Base-by-base conservation (phyloP, 495 filamentous ascomycete species). In the Tirmania nivea region DNA sequence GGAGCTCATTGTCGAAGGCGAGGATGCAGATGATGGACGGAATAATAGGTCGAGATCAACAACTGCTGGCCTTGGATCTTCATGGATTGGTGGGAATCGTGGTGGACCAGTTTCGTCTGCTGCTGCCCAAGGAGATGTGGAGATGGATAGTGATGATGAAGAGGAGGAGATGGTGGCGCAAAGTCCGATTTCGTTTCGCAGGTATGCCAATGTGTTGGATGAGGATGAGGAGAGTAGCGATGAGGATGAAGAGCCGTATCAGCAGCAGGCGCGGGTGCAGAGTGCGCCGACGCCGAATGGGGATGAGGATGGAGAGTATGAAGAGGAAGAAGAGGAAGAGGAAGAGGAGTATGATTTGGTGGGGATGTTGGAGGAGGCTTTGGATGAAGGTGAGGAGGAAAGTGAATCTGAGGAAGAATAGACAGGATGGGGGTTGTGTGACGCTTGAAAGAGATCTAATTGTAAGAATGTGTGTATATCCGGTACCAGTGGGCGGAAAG, bases 281-380 rank as follows among this genome's bases (percentile, higher is more conserved):
- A 14, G 17, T 4, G 39, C 39, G 39, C 39, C 39, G 5, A 45
- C 39, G 14, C 39, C 39, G 39, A 52, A 59, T 60, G 51, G 60
- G 57, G 42, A 52, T 39, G 39, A 7, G 19, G n/a, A 31, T 49
- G 52, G 52, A 14, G 50, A 25, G 21, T 56, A 56, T 16, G 35
- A 37, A 2, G 49, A 54, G 34, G 56, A 47, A 4, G 39, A 45
- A 19, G 39, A 45, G 39, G 12, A 45, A 14, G 39, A 45, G 17
- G 39, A 45, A 14, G 39, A 45, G 39, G 39, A 45, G 39, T 45
- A 25, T 49, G 34, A 50, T 34, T 17, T 34, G 54, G 49, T 25
- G 16, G 48, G 34, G 54, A 36, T 19, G 49, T 14, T n/a, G 52
- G 50, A 37, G 21, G n/a, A 50, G 16, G 37, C 0, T 8, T 42